phyloP scores from a whole-genome alignment of 2,329 filamentous ascomycete genomes.

The Torrubiella hemipterigena region DNA sequence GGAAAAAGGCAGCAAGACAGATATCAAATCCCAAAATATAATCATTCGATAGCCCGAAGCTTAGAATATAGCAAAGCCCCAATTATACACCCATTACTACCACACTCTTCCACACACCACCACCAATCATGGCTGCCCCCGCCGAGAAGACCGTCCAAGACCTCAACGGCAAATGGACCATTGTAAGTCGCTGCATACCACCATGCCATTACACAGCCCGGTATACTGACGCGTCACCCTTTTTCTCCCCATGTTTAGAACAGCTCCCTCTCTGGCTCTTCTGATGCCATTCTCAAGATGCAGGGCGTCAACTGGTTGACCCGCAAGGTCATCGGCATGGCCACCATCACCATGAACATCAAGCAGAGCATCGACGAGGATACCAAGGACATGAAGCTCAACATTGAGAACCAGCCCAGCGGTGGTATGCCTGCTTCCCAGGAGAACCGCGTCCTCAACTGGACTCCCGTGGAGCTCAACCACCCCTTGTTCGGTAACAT shows the following conservation, averaged over 20 bases:
- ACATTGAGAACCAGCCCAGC: constrained; percentile 9
- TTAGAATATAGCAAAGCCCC: not conserved
- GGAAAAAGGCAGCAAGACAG: too few relatives aligned
- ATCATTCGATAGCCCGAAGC: not conserved
- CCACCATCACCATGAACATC: constrained; percentile 8
- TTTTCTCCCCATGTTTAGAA: constrained; percentile 1
- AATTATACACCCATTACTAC: not conserved
- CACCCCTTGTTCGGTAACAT: constrained; percentile 11
- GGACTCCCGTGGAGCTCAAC: constrained; percentile 8
- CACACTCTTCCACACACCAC: too few relatives aligned
- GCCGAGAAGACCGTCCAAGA: constrained; percentile 6
- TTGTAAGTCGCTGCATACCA: constrained; percentile 3
- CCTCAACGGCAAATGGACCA: constrained; percentile 7
- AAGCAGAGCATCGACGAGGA: constrained; percentile 7
- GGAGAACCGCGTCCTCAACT: constrained; percentile 10
- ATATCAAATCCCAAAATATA: too few relatives aligned
- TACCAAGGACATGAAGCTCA: constrained; percentile 7
- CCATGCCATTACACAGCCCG: constrained; percentile 2
- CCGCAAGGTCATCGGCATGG: constrained; percentile 10
- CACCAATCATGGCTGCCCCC: constrained; percentile 6
- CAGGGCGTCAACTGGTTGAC: constrained; percentile 11
- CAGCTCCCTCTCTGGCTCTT: constrained; percentile 8
- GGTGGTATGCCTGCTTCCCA: constrained; percentile 6
- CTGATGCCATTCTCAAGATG: constrained; percentile 9
- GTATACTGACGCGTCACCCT: too few relatives aligned